Evolutionary conservation across 2,329 filamentous ascomycete species (phyloP).

Genomic region (Fusarium pseudoanthophilum): DNA sequence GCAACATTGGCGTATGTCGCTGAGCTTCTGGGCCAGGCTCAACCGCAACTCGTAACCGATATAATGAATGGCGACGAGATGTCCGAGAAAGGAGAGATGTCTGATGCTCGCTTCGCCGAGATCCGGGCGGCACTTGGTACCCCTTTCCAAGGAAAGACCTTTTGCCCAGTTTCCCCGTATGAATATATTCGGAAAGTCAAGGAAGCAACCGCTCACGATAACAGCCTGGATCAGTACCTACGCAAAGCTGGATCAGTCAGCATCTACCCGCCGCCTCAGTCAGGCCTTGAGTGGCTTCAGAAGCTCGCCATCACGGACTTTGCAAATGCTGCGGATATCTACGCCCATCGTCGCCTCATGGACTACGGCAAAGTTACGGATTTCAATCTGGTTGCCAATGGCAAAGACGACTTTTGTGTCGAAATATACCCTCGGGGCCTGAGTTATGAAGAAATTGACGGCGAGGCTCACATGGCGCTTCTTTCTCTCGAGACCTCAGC

Average conservation of each 20-base stretch:
- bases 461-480: background rate
- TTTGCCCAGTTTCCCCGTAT: background rate
- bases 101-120: background rate
- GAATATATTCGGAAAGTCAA: background rate
- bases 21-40: background rate
- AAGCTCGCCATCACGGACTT: background rate
- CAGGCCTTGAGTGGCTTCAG: background rate
- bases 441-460: background rate
- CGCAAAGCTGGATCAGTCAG: too few species aligned
- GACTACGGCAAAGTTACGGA: rapidly evolving
- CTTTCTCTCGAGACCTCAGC: background rate
- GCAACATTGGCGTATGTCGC: background rate
- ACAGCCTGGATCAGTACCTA: background rate
- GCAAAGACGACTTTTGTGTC: background rate
- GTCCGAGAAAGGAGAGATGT: background rate
- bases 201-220: background rate
- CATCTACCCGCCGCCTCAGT: background rate
- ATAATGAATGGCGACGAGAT: background rate
- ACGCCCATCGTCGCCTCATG: background rate
- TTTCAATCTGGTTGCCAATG: background rate
- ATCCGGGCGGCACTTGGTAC: background rate
- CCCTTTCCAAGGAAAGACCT: background rate
- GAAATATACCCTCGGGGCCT: rapidly evolving
- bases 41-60: background rate
- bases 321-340: rapidly evolving